These are phyloP conservation scores for Zymoseptoria tritici DNA, from an alignment of 2,329 filamentous ascomycete genomes.

Conservation along the genomic window DNA sequence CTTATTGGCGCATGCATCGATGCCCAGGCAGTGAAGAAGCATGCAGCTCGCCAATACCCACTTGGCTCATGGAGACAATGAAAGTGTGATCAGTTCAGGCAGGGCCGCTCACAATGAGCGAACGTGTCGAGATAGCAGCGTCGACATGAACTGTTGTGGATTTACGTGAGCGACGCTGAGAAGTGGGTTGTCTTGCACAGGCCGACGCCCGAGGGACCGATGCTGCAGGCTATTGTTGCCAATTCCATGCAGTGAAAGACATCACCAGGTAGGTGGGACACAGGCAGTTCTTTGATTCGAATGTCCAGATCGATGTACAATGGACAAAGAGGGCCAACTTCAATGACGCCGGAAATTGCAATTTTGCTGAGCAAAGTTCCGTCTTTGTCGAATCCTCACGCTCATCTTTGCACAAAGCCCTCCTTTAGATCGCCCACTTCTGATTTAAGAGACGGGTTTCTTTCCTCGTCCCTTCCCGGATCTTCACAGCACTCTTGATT, in stretches of 20 bases:
- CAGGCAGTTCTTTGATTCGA: not conserved
- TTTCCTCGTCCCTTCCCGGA: not conserved
- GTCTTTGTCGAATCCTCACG: not conserved
- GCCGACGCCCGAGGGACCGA: not conserved
- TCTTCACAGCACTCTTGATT: constrained; percentile 1
- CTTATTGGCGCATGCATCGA: not conserved
- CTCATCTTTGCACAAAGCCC: not conserved
- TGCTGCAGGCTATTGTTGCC: not conserved
- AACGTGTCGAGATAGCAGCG: not conserved
- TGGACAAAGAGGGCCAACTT: not conserved
- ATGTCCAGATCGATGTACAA: not conserved
- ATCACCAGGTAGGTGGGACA: not conserved
- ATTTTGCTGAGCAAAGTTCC: not conserved
- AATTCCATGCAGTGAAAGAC: not conserved
- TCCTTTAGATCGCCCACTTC: not conserved
- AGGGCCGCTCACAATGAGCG: not conserved
- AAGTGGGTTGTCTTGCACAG: not conserved
- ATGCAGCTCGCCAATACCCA: not conserved
- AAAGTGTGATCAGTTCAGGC: not conserved
- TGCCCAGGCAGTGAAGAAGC: not conserved
- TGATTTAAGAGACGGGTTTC: not conserved
- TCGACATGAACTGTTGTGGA: not conserved
- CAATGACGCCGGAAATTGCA: not conserved
- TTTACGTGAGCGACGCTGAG: not conserved
- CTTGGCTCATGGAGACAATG: not conserved